These are phyloP conservation scores for Kuraishia hungarica DNA, from an alignment of 805 yeast species.

Conservation along the genomic window DNA sequence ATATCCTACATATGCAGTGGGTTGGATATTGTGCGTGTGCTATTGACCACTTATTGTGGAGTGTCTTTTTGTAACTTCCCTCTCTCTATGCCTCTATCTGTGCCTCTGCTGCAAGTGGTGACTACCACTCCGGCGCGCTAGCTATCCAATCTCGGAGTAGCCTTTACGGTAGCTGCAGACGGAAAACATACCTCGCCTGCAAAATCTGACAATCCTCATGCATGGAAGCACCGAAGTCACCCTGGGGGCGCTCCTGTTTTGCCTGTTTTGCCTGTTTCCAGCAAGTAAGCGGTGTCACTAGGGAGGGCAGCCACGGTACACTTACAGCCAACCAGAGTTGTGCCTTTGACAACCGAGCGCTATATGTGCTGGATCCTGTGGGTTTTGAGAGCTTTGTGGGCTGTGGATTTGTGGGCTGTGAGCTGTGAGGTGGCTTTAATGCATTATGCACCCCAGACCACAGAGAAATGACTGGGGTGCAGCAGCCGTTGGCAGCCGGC, in stretches of 20 bases:
- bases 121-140: not conserved
- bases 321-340: not conserved
- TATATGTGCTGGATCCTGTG: no score
- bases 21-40: no score
- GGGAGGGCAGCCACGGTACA: not conserved
- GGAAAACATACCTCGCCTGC: not conserved
- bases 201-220: not conserved
- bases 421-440: no score
- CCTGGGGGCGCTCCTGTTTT: not conserved
- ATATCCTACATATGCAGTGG: no score
- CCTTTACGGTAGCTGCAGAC: not conserved
- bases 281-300: not conserved
- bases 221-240: not conserved
- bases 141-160: not conserved
- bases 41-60: no score
- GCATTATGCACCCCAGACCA: not conserved
- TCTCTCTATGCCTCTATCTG: not conserved
- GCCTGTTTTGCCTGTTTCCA: not conserved
- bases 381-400: no score
- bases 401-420: no score
- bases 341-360: not conserved
- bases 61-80: not conserved
- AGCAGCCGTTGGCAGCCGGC: not conserved
- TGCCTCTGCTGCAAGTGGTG: no score
- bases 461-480: not conserved